Evolutionary conservation across 2,329 filamentous ascomycete species (phyloP), one percentile per base, ranked within the genome.

Genomic region (Passalora sequoiae): DNA sequence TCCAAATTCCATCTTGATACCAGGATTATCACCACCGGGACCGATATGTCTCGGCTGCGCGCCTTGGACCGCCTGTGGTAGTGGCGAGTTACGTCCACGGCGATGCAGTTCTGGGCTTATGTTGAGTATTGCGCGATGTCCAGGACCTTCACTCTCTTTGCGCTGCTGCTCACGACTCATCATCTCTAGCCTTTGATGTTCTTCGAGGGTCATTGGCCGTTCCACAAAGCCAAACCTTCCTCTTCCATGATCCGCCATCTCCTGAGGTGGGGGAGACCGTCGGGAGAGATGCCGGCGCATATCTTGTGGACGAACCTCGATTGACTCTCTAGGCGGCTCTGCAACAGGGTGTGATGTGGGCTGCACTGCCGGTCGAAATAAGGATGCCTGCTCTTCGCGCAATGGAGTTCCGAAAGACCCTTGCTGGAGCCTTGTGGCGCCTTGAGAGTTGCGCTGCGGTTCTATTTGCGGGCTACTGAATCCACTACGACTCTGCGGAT

Each of bases 1-100:
- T 20, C 89, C 89, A 62, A 96, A 89, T 63, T 96, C 91, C 61
- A 83, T 94, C 72, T 96, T 95, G 60, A 96, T 94, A 31, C 85
- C 85, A 8, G 88, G 85, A 37, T 62, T 60, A 63, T 95, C 89
- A 12, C 83, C 85, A 10, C 81, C 80, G 4, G 88, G 86, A 3
- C 85, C 86, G 40, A 85, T 77, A 28, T 85, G 78, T 56, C 89
- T 85, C 12, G 83, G 80, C 63, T 95, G 89, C 1, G 86, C 89
- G 16, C 91, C 91, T 61, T 96, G 89, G 1, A 96, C 89, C 16
- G 91, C 89, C 65, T 96, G 91, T 1, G 91, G 91, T 12, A 96
- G 71, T 1, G 91, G 91, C 6, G 91, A 96, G 28, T 88, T 76
- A 37, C 89, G 82, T 1, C 89, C 89, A 40, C 87, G 81, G 59